Evolutionary conservation across 2,329 filamentous ascomycete species (phyloP).

Genomic region (Cryphonectria radicalis): DNA sequence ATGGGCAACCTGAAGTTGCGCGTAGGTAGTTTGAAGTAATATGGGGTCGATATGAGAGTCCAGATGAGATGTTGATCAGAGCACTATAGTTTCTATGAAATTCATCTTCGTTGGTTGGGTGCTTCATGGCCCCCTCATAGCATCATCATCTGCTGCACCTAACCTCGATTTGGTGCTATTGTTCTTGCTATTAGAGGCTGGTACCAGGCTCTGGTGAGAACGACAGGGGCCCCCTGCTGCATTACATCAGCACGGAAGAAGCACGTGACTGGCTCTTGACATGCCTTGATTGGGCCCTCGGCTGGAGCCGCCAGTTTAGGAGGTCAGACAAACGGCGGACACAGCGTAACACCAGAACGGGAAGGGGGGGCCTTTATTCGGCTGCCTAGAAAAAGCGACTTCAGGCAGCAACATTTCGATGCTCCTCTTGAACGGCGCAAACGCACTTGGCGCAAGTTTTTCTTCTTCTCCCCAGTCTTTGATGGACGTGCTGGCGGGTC

Average conservation of each 20-base stretch:
- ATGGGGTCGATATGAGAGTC: not conserved
- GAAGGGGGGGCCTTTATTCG: slow-evolving; percentile 3
- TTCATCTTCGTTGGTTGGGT: not conserved
- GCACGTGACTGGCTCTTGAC: not conserved
- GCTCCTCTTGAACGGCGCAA: not conserved
- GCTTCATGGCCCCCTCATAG: not conserved
- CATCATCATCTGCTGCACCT: not conserved
- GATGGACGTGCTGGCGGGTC: not conserved
- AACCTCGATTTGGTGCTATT: not conserved
- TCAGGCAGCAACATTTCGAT: slow-evolving; percentile 23
- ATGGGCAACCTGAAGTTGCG: not conserved
- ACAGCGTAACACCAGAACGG: slow-evolving; percentile 1
- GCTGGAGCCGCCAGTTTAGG: not conserved
- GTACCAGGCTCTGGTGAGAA: not conserved
- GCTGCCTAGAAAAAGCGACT: slow-evolving; percentile 17
- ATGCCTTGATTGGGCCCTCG: not conserved
- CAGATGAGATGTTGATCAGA: not conserved
- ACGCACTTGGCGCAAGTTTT: not conserved
- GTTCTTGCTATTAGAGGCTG: not conserved
- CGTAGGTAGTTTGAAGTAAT: not conserved
- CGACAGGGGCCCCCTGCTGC: not conserved
- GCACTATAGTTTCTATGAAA: not conserved
- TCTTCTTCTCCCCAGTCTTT: not conserved
- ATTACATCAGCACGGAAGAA: not conserved
- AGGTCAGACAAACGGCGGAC: not conserved